Conservation (phyloP, 1,284 basidiomycete genomes). For the Melampsora larici-populina region DNA sequence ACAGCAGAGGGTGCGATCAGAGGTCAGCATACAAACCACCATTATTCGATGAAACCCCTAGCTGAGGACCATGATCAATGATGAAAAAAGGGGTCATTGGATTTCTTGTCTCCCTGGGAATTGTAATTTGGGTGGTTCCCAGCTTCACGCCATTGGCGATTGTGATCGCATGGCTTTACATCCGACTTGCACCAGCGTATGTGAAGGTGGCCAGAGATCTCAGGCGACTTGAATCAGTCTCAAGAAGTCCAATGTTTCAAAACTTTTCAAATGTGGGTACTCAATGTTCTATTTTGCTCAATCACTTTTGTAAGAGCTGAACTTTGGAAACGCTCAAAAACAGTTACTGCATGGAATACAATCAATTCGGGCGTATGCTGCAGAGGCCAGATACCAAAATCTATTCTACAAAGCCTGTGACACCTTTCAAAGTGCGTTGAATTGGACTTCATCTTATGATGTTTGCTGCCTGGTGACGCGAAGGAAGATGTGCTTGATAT, state of each 20-base stretch:
- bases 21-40: slow-evolving; percentile 5
- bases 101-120: slow-evolving; percentile 58
- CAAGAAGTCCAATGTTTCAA: slow-evolving; percentile 42
- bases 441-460: neutral
- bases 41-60: neutral
- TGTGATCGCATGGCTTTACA: slow-evolving; percentile 41
- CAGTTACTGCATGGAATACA: slow-evolving; percentile 42
- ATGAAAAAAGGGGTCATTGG: slow-evolving; percentile 59
- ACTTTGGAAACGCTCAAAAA: neutral
- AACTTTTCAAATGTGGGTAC: slow-evolving; percentile 43
- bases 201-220: slow-evolving; percentile 49
- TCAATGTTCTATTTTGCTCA: neutral
- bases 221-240: slow-evolving; percentile 41
- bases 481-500: no score
- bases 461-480: neutral
- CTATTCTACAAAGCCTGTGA: slow-evolving; percentile 51
- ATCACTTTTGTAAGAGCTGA: neutral
- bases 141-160: slow-evolving; percentile 32
- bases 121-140: slow-evolving; percentile 56
- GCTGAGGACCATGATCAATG: neutral
- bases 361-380: slow-evolving; percentile 42
- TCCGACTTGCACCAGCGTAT: slow-evolving; percentile 36
- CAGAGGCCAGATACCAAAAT: slow-evolving; percentile 39
- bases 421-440: slow-evolving; percentile 39
- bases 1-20: slow-evolving; percentile 62